Evolutionary conservation across 306 rosid species (phyloP), one percentile per base, ranked within the genome.

Genomic region (Sesbania bispinosa): DNA sequence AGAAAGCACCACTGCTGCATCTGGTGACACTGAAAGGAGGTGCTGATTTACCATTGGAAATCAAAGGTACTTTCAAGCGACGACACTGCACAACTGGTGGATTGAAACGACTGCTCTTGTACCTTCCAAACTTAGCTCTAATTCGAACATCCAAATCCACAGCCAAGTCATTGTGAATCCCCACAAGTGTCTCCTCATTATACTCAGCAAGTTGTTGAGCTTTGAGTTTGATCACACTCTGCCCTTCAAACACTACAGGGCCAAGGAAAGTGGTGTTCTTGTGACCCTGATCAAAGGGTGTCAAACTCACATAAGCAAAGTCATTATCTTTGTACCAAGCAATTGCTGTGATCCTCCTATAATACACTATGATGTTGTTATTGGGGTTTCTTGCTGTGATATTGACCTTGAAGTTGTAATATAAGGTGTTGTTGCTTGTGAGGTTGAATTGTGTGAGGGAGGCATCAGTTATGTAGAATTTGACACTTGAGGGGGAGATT

Each of bases 61-160:
- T 23, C 73, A 75, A 53, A 54, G 74, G 61, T n/a, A 76, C 68
- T 4, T 39, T 76, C 59, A 76, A 10, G 1, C 48, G 24, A 0
- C 45, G 54, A 38, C 81, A 77, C 16, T 33, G 74, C n/a, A 76
- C 74, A 21, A 67, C 13, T 0, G 76, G 57, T 6, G 81, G 76
- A 18, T 20, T 18, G 29, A 35, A 60, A 11, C 38, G 4, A 7
- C 1, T 10, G 1, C 67, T n/a, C 30, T 14, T 20, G 9, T 16
- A 21, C 42, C 45, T 47, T 10, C 71, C 27, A 50, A 10, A 18
- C 14, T 41, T 69, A n/a, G 57, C 35, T 19, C 27, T 69, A 0
- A 58, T 5, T 43, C 10, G 13, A 42, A 54, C 1, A 54, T 75
- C 68, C 63, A 75, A 54, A 55, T 75, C 67, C 38, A 75, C 67